Percentiles rank a stretch among this genome's conserved stretches.
These are phyloP conservation scores for Pelargonium fulgidum DNA, from an alignment of 441 rosid species.

Conservation along the genomic window DNA sequence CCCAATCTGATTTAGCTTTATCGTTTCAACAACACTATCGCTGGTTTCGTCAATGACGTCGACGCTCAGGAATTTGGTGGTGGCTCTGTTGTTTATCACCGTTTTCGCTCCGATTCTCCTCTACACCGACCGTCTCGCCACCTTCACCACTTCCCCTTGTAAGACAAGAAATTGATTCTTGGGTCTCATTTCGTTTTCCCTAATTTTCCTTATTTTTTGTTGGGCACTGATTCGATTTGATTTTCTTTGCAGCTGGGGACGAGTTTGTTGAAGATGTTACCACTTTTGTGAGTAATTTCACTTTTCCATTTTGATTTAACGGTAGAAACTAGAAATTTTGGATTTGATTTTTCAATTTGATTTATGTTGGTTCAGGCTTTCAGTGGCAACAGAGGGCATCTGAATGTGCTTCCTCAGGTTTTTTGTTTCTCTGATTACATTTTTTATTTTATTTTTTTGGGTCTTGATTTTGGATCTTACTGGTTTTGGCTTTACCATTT, in stretches of 20 bases:
- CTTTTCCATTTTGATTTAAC: not conserved
- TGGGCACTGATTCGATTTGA: no score
- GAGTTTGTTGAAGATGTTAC: conserved; percentile 58
- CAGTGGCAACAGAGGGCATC: conserved; percentile 38
- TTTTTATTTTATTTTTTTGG: not conserved
- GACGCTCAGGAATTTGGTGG: conserved; percentile 52
- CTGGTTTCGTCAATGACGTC: no score
- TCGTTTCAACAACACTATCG: no score
- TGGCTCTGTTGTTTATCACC: conserved; percentile 47
- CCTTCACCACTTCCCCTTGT: conserved; percentile 44
- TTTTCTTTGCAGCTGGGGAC: conserved; percentile 38
- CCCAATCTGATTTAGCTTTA: no score
- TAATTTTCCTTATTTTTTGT: no score
- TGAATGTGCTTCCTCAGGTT: conserved; percentile 58
- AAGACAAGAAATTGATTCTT: not conserved
- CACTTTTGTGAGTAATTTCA: conserved; percentile 38
- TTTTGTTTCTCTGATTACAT: not conserved
- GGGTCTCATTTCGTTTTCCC: not conserved
- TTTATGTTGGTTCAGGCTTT: conserved; percentile 36
- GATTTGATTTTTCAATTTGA: not conserved
- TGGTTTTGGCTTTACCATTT: not conserved
- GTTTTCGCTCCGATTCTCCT: conserved; percentile 63
- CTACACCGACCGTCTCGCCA: conserved; percentile 41
- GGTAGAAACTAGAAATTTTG: no score
- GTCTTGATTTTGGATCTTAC: conserved; percentile 10